Base-by-base conservation (phyloP, 495 filamentous ascomycete genomes). In the Lasiosphaeria miniovina region DNA sequence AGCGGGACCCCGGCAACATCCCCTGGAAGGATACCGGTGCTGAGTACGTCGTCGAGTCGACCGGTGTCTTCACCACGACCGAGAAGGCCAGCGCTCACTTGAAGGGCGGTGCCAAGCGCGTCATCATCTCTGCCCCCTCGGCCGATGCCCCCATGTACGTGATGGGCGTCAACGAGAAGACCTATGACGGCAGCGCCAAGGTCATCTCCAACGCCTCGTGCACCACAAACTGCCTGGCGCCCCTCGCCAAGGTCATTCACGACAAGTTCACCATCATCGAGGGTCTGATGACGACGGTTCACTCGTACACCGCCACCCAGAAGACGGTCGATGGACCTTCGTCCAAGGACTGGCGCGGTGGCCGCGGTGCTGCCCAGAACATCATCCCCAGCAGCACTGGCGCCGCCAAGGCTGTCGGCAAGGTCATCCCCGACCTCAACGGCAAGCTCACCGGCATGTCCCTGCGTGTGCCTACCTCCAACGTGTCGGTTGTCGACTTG, bases 101-200 rank as follows among this genome's bases (percentile, higher is more conserved):
- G 85, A 93, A 94, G 85, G 94, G 94, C 73, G 94, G 94, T 76
- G 94, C 94, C 75, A 98, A 97, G 91, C 96, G 96, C 84, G 94
- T 98, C 77, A 83, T 98, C 84, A 98, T 98, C 88, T 98, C 94
- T 68, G 94, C 94, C 70, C 94, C 94, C 66, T 98, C 94, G 66
- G 92, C 92, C 61, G 94, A 98, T 85, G 95, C 94, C 69, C 93
- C 94, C 70, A 98, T 98, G 94, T 98, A 94, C 85, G 94, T 98
- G 71, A 96, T 96, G 89, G 94, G 94, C 76, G 94, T 98, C 80
- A 98, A 98, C 85, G 83, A 98, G 78, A 83, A 90, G 76, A 81
- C 77, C 68, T 98, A 98, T 86, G 92, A 87, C 77, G 86, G 84
- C 74, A 87, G 90, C 75, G 83, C 94, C 74, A 80, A 90, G 67